Percentiles rank a stretch among this genome's conserved stretches.
phyloP scores from a whole-genome alignment of 2,329 filamentous ascomycete species.

The Hymenoscyphus fructigenus region DNA sequence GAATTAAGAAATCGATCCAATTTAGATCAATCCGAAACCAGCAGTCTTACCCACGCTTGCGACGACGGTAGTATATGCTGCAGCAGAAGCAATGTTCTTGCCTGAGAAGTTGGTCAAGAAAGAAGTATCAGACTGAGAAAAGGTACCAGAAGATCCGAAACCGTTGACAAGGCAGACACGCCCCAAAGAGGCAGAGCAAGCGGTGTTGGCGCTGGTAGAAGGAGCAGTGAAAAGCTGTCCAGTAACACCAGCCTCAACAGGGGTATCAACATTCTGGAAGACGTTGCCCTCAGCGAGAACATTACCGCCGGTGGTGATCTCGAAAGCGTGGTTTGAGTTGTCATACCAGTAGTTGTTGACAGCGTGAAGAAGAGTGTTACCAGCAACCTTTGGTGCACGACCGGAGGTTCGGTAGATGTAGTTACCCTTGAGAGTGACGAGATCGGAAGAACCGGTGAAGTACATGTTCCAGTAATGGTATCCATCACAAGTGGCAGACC shows the following conservation, averaged over 20 bases:
- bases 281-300: conserved; percentile 47
- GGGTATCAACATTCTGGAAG: conserved; percentile 42
- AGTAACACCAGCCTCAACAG: conserved; percentile 25
- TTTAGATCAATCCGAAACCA: conserved; percentile 26
- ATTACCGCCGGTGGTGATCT: conserved; percentile 35
- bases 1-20: background rate
- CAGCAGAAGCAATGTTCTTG: conserved; percentile 34
- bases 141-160: conserved; percentile 32
- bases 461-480: conserved; percentile 50
- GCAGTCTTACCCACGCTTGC: conserved; percentile 7
- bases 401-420: conserved; percentile 47
- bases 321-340: conserved; percentile 47
- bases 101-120: conserved; percentile 37
- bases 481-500: conserved; percentile 45
- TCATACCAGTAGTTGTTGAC: conserved; percentile 46
- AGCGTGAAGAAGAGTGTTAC: conserved; percentile 41
- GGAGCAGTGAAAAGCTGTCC: conserved; percentile 27
- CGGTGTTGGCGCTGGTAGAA: conserved; percentile 22
- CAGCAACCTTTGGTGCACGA: conserved; percentile 44
- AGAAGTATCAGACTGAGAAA: conserved; percentile 30
- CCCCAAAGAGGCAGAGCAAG: conserved; percentile 22
- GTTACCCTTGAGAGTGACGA: conserved; percentile 45
- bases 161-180: conserved; percentile 25
- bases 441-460: conserved; percentile 41
- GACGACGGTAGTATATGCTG: conserved; percentile 15